Evolutionary conservation across 2,329 filamentous ascomycete genomes (phyloP).

Genomic region (Hymenoscyphus scutula): DNA sequence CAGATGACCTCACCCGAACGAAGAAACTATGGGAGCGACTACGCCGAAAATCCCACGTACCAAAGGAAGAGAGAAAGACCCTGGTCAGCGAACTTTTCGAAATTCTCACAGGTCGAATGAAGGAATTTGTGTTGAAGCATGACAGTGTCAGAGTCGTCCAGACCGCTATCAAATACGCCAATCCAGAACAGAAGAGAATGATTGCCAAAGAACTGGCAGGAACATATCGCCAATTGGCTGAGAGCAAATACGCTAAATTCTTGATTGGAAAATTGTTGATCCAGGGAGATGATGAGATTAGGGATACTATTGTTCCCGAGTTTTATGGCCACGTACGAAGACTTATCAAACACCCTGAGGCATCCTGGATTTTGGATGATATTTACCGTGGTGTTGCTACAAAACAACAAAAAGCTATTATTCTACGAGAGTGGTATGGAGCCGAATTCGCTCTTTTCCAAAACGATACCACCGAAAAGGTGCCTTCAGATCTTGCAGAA

Average conservation of each 20-base stretch:
- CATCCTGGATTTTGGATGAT: conserved; percentile 96
- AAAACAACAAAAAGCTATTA: conserved; percentile 76
- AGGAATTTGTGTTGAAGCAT: conserved; percentile 97
- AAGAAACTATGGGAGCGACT: conserved; percentile 98
- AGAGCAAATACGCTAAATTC: conserved; percentile 97
- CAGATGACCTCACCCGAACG: conserved; percentile 80
- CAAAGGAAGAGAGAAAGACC: conserved; percentile 80
- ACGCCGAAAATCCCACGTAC: conserved; percentile 89
- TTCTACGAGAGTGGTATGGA: conserved; percentile 95
- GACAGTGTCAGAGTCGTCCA: conserved; percentile 96
- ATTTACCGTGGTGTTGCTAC: conserved; percentile 89
- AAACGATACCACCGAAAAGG: conserved; percentile 49
- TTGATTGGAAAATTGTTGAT: conserved; percentile 92
- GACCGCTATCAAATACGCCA: conserved; percentile 95
- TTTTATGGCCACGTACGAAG: conserved; percentile 93
- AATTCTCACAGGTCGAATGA: conserved; percentile 87
- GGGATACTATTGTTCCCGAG: conserved; percentile 85
- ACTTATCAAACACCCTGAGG: conserved; percentile 93
- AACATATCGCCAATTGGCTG: conserved; percentile 78
- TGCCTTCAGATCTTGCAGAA: conserved; percentile 61
- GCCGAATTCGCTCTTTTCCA: conserved; percentile 85
- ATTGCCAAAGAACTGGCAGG: conserved; percentile 87
- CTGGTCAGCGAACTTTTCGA: conserved; percentile 86
- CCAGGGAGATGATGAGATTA: conserved; percentile 83
- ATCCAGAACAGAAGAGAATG: conserved; percentile 75